Percentiles rank a stretch among this genome's conserved stretches.
These are phyloP conservation scores for Stagonosporopsis chrysanthemi DNA, from an alignment of 2,329 filamentous ascomycete species.

Conservation along the genomic window DNA sequence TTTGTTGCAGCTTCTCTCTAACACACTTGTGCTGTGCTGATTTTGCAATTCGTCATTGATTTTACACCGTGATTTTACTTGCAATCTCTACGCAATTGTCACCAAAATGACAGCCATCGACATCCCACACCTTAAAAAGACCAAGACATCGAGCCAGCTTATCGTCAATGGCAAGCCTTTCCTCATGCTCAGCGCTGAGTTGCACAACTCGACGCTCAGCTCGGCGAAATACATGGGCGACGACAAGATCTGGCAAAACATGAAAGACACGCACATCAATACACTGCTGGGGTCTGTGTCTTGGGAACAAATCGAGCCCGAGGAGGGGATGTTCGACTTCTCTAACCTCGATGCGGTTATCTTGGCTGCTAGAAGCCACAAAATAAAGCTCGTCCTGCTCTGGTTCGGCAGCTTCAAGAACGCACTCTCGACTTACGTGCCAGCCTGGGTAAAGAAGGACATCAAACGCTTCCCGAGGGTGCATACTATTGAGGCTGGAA, in stretches of 20 bases:
- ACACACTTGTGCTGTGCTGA: neutral
- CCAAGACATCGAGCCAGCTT: conserved; percentile 47
- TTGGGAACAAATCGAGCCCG: conserved; percentile 58
- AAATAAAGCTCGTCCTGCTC: conserved; percentile 52
- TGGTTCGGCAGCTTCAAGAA: conserved; percentile 61
- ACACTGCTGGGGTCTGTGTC: conserved; percentile 56
- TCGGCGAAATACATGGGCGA: conserved; percentile 56
- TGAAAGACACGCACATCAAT: conserved; percentile 54
- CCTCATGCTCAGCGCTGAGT: conserved; percentile 55
- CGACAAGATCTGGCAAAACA: conserved; percentile 52
- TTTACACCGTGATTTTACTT: neutral
- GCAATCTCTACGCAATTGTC: neutral
- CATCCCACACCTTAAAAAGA: conserved; percentile 34
- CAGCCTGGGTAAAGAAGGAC: conserved; percentile 42
- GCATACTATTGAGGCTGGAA: conserved; percentile 31
- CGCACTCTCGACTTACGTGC: conserved; percentile 43
- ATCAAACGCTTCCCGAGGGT: conserved; percentile 43
- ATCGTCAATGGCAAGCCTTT: conserved; percentile 56
- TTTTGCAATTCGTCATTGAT: neutral
- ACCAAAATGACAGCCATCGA: conserved; percentile 20
- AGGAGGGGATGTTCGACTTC: conserved; percentile 55
- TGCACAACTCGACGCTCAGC: conserved; percentile 58
- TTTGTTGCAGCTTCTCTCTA: no score
- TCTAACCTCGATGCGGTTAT: conserved; percentile 53
- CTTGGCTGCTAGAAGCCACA: conserved; percentile 48